phyloP scores from a whole-genome alignment of 1,139 yeast genomes.

The Spencermartinsiella ligniputridi region DNA sequence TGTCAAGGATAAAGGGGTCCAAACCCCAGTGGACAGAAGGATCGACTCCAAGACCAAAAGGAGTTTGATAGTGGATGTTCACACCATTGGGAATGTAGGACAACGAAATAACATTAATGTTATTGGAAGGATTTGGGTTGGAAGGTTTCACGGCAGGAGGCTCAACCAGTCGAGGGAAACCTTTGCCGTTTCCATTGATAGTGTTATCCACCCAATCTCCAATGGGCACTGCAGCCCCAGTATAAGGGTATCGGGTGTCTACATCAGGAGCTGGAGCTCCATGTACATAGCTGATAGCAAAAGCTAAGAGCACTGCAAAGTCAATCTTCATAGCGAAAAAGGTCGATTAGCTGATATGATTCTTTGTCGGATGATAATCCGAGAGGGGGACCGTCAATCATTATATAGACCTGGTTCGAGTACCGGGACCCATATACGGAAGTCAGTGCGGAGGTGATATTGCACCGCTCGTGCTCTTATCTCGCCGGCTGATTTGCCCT shows the following conservation, averaged over 20 bases:
- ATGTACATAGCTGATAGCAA: no score
- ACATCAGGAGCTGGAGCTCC: slow-evolving; percentile 15
- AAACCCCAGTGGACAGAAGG: slow-evolving; percentile 13
- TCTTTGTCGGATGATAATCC: no score
- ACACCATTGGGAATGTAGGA: slow-evolving; percentile 13
- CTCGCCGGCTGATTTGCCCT: no score
- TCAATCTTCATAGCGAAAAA: no score
- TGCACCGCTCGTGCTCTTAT: no score
- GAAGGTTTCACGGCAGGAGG: slow-evolving; percentile 15
- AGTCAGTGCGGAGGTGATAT: no score
- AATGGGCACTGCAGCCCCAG: slow-evolving; percentile 14
- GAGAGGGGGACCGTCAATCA: no score
- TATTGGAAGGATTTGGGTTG: slow-evolving; percentile 12
- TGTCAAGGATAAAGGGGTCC: slow-evolving; percentile 4
- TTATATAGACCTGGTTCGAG: no score
- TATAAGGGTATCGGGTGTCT: slow-evolving; percentile 14
- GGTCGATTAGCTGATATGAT: no score
- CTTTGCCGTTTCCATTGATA: slow-evolving; percentile 15
- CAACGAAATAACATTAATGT: slow-evolving; percentile 14
- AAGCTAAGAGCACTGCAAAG: no score
- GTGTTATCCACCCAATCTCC: slow-evolving; percentile 15
- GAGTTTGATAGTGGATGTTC: slow-evolving; percentile 15
- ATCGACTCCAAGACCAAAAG: slow-evolving; percentile 13
- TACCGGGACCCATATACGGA: no score
- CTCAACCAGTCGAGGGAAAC: slow-evolving; percentile 13